Percentiles rank a stretch among this genome's conserved stretches.
phyloP scores from a whole-genome alignment of 768 basidiomycete genomes.

The Naganishia vishniacii region DNA sequence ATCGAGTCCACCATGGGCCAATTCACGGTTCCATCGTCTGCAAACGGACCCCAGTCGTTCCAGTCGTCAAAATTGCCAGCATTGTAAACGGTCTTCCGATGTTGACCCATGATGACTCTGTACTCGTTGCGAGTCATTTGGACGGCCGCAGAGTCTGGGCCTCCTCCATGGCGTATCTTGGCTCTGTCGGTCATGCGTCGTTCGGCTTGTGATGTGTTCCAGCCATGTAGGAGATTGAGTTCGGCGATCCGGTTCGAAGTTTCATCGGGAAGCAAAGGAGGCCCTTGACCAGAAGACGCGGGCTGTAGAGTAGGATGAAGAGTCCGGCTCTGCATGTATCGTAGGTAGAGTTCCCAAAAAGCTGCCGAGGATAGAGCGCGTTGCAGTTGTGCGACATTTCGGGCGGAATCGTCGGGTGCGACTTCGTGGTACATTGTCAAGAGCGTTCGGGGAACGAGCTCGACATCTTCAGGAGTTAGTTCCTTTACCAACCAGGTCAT shows the following conservation, averaged over 20 bases:
- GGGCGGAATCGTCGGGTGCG: neutral
- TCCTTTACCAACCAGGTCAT: neutral
- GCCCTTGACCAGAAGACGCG: too few relatives aligned
- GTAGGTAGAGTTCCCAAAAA: constrained; percentile 9
- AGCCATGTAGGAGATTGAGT: constrained; percentile 24
- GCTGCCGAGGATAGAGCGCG: constrained; percentile 2
- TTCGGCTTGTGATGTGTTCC: constrained; percentile 27
- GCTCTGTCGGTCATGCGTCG: constrained; percentile 31
- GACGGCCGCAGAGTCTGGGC: constrained; percentile 25
- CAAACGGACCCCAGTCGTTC: constrained; percentile 44
- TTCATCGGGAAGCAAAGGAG: neutral
- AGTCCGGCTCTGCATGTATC: constrained; percentile 2
- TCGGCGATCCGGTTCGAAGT: constrained; percentile 25
- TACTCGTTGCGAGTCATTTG: constrained; percentile 29
- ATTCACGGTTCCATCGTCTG: constrained; percentile 38
- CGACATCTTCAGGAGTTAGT: neutral
- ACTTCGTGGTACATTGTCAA: neutral
- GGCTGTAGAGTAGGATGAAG: neutral
- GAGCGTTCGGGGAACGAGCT: neutral
- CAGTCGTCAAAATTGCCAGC: constrained; percentile 30
- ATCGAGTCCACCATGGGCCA: constrained; percentile 43
- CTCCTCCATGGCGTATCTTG: constrained; percentile 32
- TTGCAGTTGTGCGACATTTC: constrained; percentile 5
- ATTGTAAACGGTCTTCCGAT: constrained; percentile 36
- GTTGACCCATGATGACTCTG: constrained; percentile 31